Base-by-base conservation (phyloP, 352 stramenopile genomes). In the Pythium folliculosum region DNA sequence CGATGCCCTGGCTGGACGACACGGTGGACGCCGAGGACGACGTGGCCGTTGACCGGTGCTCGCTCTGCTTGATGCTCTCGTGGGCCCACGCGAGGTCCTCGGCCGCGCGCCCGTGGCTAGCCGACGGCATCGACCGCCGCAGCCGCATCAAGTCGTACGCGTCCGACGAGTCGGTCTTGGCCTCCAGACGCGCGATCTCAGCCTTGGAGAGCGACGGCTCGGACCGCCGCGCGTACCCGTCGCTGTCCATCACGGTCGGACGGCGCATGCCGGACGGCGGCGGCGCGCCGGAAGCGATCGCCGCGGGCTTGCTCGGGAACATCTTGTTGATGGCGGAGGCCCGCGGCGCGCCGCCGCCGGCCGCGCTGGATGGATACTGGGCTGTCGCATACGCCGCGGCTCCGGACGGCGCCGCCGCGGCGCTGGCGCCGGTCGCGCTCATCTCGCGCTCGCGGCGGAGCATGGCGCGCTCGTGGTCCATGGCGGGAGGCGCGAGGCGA, bases 21-120 rank as follows among this genome's bases (percentile, higher is more conserved):
- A 40, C 17, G 0, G 49, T 56, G 3, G 35, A 25, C 32, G 56
- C 21, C 25, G 55, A 65, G 1, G 57, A 64, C 44, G 47, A 44
- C 32, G 59, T 57, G 40, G 40, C 40, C 14, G 40, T 47, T 13
- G 59, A 65, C 5, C 59, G 59, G 32, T 43, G 52, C 54, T 63
- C 54, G 53, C 63, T 64, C 50, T 70, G 47, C 49, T 65, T 61
- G 47, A 65, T 61, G n/a, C 55, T 64, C 25, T 70, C 47, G 35
- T 65, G 55, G 22, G 56, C 64, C 64, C 55, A 65, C 35, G 32
- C 58, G 45, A 70, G 50, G 38, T 70, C 56, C 22, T 70, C 40
- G 51, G 22, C 63, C 12, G 53, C 38, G 32, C 51, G 47, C 6
- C 45, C 54, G 23, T 55, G 40, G 23, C 25, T 56, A 7, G 40